Evolutionary conservation across 164 flowering plant species (phyloP), one percentile per base, ranked within the genome.

Genomic region (Cinnamomum chago): DNA sequence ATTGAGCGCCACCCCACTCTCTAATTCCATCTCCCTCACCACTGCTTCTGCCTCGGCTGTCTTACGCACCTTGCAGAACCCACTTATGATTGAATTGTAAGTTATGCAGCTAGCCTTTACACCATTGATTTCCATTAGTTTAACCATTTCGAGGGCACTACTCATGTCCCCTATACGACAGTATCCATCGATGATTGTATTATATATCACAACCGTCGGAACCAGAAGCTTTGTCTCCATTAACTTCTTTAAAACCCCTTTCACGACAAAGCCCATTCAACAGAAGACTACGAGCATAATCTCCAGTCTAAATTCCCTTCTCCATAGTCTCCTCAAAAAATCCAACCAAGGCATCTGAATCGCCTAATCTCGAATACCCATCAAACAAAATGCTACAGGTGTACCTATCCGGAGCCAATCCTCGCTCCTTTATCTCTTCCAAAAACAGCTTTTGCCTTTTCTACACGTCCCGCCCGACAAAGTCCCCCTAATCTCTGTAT

Each of bases 201-300:
- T 89, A 74, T 79, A 88, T 20, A 85, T 71, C 23, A 88, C 84
- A 73, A 64, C 83, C 17, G 83, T 81, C 1, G 83, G 85, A 72
- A 76, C 82, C 76, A 88, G 65, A 15, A 5, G 13, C 11, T 90
- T 89, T 47, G 73, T 78, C 20, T 70, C 83, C 76, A 73, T 77
- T 24, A 86, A 72, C 74, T 76, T 83, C 66, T 68, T 74, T 70
- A 91, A 60, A 74, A 89, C 15, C 73, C 84, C 82, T n/a, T n/a
- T n/a, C n/a, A n/a, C n/a, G n/a, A 80, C 92, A 90, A 18, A 93
- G 75, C 25, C 80, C 88, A 76, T 86, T 90, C 78, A 92, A 71
- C 77, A 92, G 79, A 80, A 82, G 72, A 66, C 87, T 74, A 73
- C 79, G 75, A 17, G 89, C 85, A 73, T 85, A 85, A 14, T 68